phyloP scores from a whole-genome alignment of 116 monocot species.

The Trichopus zeylanicus region DNA sequence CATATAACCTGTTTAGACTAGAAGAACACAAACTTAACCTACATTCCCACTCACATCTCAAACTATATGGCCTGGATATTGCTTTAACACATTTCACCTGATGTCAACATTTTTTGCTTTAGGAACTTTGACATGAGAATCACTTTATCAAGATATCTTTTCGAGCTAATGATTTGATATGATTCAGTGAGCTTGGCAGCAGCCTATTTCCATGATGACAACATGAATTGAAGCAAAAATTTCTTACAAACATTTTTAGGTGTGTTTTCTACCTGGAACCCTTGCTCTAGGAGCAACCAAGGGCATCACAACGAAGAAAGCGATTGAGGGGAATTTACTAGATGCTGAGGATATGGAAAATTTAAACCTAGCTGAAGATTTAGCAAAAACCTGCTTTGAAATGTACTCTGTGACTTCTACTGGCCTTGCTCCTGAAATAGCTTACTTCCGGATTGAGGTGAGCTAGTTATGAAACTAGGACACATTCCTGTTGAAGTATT shows the following conservation, averaged over 20 bases:
- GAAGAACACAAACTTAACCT: too few species aligned
- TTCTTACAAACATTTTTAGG: slow-evolving; percentile 40
- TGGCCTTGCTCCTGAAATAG: slow-evolving; percentile 96
- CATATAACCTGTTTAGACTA: too few species aligned
- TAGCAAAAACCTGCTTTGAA: slow-evolving; percentile 94
- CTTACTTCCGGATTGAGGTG: slow-evolving; percentile 80
- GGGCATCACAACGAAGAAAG: slow-evolving; percentile 72
- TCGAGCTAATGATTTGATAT: too few species aligned
- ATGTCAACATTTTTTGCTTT: too few species aligned
- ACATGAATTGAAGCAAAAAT: too few species aligned
- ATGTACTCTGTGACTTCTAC: slow-evolving; percentile 95
- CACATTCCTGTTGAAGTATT: neutral
- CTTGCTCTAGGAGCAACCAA: slow-evolving; percentile 97
- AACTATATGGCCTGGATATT: too few species aligned
- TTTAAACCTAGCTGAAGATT: slow-evolving; percentile 87
- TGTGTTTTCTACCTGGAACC: slow-evolving; percentile 88
- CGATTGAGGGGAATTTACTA: slow-evolving; percentile 47
- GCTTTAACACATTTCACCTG: too few species aligned
- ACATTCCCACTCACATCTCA: too few species aligned
- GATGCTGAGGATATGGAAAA: slow-evolving; percentile 66
- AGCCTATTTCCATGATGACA: neutral
- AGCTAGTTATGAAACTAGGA: slow-evolving; percentile 1
- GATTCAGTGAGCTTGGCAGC: neutral
- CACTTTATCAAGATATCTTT: too few species aligned
- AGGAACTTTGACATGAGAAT: too few species aligned